Evolutionary conservation across 2,329 filamentous ascomycete genomes (phyloP).

Genomic region (Venturia pyrina): DNA sequence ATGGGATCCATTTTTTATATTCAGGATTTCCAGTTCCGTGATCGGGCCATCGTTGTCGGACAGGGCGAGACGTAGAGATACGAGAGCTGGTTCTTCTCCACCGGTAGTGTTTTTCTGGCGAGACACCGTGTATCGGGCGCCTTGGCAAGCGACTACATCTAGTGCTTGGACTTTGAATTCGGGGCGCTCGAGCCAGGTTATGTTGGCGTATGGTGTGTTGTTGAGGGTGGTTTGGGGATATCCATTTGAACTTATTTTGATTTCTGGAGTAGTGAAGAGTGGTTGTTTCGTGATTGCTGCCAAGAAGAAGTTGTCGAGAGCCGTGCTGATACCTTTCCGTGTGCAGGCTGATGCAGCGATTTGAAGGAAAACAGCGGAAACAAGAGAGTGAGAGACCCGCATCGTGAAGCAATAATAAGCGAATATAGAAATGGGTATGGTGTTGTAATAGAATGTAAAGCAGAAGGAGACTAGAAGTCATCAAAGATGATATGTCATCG

Average conservation of each 20-base stretch:
- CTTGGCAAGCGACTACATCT: neutral
- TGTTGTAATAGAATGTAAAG: neutral
- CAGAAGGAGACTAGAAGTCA: too few relatives aligned
- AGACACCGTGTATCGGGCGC: neutral
- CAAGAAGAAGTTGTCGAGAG: neutral
- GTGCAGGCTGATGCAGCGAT: neutral
- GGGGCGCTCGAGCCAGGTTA: neutral
- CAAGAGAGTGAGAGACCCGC: neutral
- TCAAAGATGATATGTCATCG: neutral
- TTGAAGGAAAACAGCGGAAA: neutral
- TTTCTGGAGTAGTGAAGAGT: neutral
- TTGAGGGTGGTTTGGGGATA: neutral
- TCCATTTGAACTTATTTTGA: constrained; percentile 3
- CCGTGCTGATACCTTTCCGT: neutral
- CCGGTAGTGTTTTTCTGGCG: neutral
- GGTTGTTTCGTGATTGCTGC: constrained; percentile 1
- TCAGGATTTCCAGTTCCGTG: neutral
- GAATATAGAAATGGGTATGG: neutral
- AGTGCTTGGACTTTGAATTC: neutral
- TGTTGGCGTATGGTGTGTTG: neutral
- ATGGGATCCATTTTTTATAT: neutral
- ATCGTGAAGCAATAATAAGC: neutral
- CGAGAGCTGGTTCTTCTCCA: neutral
- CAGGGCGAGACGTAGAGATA: neutral
- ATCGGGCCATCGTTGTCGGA: neutral